Evolutionary conservation across 495 filamentous ascomycete species (phyloP).

Genomic region (Aspergillus leporis): DNA sequence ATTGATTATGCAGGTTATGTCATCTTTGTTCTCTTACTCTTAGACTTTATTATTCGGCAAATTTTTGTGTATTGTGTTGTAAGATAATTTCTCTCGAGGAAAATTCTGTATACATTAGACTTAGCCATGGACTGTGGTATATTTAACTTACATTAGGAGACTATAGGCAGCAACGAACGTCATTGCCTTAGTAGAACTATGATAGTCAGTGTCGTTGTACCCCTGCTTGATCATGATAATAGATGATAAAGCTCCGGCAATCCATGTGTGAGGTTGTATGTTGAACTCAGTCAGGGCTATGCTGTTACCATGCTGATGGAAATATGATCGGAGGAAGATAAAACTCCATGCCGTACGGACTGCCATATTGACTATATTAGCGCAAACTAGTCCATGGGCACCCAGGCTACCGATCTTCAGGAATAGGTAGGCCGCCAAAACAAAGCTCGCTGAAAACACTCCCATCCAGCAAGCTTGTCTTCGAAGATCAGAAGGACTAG

Average conservation of each 20-base stretch:
- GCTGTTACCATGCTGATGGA: conserved; percentile 42
- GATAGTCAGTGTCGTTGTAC: conserved; percentile 28
- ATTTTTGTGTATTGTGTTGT: conserved; percentile 46
- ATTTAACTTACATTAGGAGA: conserved; percentile 57
- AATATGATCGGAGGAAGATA: conserved; percentile 66
- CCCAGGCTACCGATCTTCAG: conserved; percentile 65
- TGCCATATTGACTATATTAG: conserved; percentile 84
- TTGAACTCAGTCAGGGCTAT: conserved; percentile 27
- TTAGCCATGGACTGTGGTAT: background rate
- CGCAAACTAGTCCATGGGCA: conserved; percentile 76
- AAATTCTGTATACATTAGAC: conserved; percentile 45
- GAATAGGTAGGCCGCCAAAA: conserved; percentile 66
- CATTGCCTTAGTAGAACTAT: conserved; percentile 52
- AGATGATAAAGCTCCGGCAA: conserved; percentile 33
- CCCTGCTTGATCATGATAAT: conserved; percentile 29
- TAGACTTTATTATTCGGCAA: conserved; percentile 28
- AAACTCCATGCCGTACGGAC: conserved; percentile 80
- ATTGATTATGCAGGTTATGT: conserved; percentile 38
- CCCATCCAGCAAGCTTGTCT: conserved; percentile 81
- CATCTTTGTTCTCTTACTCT: conserved; percentile 22
- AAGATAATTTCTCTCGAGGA: conserved; percentile 61
- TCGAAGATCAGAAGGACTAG: conserved; percentile 67
- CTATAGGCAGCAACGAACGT: conserved; percentile 54
- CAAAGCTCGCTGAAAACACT: conserved; percentile 72
- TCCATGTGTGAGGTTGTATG: conserved; percentile 31